Evolutionary conservation across 192 early-diverging fungal genomes (phyloP), one percentile per base, ranked within the genome.

Genomic region (Backusella sp.): DNA sequence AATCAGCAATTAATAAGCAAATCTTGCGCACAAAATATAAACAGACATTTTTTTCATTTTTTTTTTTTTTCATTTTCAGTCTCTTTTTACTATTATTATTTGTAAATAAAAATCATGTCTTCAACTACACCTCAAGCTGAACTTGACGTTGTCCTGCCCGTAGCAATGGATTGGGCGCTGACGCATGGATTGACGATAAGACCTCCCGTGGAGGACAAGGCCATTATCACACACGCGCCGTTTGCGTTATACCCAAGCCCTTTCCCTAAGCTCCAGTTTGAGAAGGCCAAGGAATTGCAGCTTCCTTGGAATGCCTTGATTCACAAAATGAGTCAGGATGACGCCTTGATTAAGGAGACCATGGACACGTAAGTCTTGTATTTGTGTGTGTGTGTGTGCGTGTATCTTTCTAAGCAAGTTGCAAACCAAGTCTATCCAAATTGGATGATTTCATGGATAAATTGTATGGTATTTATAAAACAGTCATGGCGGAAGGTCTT

Each of bases 221-320:
- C 85, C 12, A 79, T 88, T 11, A 86, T 93, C 28, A 90, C 89
- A 36, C 95, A 96, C 70, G 94, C 95, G 0, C 97, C 97, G 7
- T 82, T 97, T 42, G 86, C 96, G 0, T 87, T 99, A 26, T 93
- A 92, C 59, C 97, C 97, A 4, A 91, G 94, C 1, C 91, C 93
- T 8, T 95, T 95, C 74, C 96, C 96, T 8, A 82, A 84, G 35
- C 73, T 68, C 21, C 85, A 85, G 73, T 99, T 92, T 79, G 86
- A 93, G 12, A 85, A 89, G 39, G 97, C 95, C 4, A 74, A 89
- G 46, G 67, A 79, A 7, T 78, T 98, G 21, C 96, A 97, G 80
- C 92, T 94, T 0, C 74, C 91, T 0, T 94, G 92, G 75, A 98
- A 96, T 83, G 52, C 76, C 65, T 83, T 99, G 19, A 94, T 97